Evolutionary conservation across 345 rosid species (phyloP).

Genomic region (Brassica juncea): DNA sequence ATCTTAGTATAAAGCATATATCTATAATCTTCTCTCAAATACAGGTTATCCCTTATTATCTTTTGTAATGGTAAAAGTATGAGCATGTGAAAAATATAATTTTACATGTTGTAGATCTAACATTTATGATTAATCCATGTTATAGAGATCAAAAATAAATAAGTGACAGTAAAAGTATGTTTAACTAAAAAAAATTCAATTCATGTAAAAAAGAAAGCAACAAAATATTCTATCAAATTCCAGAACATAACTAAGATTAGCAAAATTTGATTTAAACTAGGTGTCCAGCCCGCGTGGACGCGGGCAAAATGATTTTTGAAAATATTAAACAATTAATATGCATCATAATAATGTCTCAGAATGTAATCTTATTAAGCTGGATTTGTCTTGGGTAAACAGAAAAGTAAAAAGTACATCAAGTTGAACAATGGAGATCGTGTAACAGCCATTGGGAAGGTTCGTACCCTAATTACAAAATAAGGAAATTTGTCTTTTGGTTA

Average conservation of each 20-base stretch:
- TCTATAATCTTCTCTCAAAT: background rate
- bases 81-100: background rate
- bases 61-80: background rate
- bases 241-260: background rate
- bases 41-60: background rate
- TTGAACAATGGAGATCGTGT: conserved; percentile 93
- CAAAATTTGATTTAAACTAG: too few species aligned
- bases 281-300: too few species aligned
- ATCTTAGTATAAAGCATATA: background rate
- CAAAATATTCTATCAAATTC: background rate
- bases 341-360: background rate
- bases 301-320: too few species aligned
- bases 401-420: conserved; percentile 90
- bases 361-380: conserved; percentile 6
- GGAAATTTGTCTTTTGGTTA: background rate
- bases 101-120: background rate
- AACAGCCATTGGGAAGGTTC: conserved; percentile 96
- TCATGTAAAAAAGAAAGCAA: background rate
- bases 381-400: conserved; percentile 56
- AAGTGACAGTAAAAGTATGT: background rate
- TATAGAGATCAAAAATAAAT: background rate
- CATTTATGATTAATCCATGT: background rate
- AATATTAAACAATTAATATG: conserved; percentile 23
- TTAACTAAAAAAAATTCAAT: background rate
- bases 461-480: conserved; percentile 2